Conservation (phyloP, 176 grass and related monocot species). For the Musa acuminata region DNA sequence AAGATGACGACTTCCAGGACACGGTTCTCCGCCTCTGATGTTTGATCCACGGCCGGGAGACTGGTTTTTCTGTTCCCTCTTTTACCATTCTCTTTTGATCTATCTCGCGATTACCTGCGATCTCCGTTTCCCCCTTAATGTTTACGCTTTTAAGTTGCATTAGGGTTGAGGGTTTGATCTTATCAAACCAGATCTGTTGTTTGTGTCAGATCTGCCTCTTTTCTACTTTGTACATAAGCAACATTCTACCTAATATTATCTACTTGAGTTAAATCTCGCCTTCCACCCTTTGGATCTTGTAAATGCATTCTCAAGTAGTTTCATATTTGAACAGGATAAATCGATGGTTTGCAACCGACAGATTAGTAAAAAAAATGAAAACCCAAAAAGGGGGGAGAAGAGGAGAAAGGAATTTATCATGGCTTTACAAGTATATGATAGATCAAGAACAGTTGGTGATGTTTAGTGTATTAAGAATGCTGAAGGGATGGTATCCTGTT, state of each 20-base stretch:
- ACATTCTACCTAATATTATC: neutral
- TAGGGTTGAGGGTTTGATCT: neutral
- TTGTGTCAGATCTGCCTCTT: neutral
- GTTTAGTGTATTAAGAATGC: no score
- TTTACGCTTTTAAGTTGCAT: neutral
- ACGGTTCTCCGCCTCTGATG: neutral
- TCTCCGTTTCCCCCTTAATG: neutral
- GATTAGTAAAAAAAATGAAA: no score
- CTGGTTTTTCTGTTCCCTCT: neutral
- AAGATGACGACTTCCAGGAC: conserved; percentile 13
- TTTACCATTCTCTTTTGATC: neutral
- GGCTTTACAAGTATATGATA: no score
- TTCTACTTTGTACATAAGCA: conserved; percentile 1
- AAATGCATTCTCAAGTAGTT: no score
- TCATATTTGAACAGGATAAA: no score
- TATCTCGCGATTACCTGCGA: neutral
- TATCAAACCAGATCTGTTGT: neutral
- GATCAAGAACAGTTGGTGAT: no score
- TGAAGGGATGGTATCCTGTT: no score
- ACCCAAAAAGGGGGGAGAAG: no score
- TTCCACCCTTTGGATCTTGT: neutral
- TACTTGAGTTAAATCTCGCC: neutral
- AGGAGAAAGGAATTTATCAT: no score
- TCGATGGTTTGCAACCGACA: no score
- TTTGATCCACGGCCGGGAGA: neutral